Conservation (phyloP, 306 rosid species). For the Sphenostylis stenocarpa region DNA sequence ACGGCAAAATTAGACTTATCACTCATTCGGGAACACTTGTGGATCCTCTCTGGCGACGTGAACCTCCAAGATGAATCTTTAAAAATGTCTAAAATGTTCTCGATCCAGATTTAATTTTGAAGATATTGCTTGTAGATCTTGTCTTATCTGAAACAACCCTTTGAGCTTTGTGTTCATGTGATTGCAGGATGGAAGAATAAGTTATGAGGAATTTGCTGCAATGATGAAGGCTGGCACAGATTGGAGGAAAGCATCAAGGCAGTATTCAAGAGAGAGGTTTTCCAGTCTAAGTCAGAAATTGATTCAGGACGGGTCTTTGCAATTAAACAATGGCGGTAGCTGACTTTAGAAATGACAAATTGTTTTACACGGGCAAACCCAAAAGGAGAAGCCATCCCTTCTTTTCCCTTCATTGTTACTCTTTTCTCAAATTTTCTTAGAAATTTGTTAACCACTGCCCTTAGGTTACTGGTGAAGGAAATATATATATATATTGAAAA, state of each 20-base stretch:
- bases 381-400: constrained; percentile 27
- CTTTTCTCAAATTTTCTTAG: constrained; percentile 22
- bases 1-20: not conserved
- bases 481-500: too few relatives aligned
- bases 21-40: not conserved
- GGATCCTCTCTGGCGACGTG: not conserved
- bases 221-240: constrained; percentile 98
- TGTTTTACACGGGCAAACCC: constrained; percentile 25
- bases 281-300: constrained; percentile 65
- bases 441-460: not conserved
- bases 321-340: constrained; percentile 26
- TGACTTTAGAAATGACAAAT: constrained; percentile 21
- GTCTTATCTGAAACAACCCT: not conserved
- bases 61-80: not conserved
- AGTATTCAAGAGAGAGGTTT: constrained; percentile 90
- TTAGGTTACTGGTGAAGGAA: not conserved
- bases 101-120: not conserved
- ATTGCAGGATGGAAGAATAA: constrained; percentile 83
- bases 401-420: constrained; percentile 29
- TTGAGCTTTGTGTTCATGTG: not conserved
- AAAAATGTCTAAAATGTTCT: not conserved
- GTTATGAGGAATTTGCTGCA: constrained; percentile 79
- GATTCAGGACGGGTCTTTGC: constrained; percentile 74
- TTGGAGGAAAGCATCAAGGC: constrained; percentile 97
- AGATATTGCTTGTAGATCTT: not conserved